These are phyloP conservation scores for Quercus rubra DNA, from an alignment of 306 rosid species.

Conservation along the genomic window DNA sequence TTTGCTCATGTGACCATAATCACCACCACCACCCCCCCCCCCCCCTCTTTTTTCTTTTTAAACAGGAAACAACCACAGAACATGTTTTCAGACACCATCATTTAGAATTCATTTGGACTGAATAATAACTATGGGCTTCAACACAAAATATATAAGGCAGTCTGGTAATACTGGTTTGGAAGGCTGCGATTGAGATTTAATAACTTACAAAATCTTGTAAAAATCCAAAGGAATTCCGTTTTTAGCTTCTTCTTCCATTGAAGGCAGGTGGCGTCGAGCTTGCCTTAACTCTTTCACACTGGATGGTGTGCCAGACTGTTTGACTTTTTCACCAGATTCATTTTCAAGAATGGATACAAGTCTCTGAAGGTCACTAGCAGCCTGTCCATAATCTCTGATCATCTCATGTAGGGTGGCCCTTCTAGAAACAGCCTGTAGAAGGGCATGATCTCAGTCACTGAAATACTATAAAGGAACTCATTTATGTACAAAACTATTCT, in stretches of 20 bases:
- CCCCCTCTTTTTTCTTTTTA: background rate
- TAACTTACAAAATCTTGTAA: conserved; percentile 83
- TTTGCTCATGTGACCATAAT: background rate
- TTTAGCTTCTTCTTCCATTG: conserved; percentile 71
- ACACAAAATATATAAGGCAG: background rate
- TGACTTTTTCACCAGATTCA: conserved; percentile 53
- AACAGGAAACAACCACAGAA: background rate
- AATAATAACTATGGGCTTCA: background rate
- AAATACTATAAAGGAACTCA: background rate
- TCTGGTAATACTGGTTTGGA: background rate
- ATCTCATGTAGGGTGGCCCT: conserved; percentile 83
- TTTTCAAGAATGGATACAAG: conserved; percentile 54
- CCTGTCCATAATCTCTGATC: conserved; percentile 80
- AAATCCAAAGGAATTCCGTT: conserved; percentile 62
- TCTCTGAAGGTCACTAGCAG: conserved; percentile 69
- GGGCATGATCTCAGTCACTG: conserved; percentile 20
- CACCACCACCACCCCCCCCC: background rate
- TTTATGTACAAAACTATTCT: background rate
- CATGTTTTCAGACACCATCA: background rate
- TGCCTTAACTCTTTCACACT: conserved; percentile 57
- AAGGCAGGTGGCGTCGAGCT: conserved; percentile 49
- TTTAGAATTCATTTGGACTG: background rate
- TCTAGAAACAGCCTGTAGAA: conserved; percentile 80
- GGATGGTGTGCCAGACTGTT: conserved; percentile 44
- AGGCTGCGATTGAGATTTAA: conserved; percentile 10